A percentile compares a stretch with the other conserved stretches of the same genome.
Conservation (phyloP, 257 asterid genomes). For the Verbena officinalis region DNA sequence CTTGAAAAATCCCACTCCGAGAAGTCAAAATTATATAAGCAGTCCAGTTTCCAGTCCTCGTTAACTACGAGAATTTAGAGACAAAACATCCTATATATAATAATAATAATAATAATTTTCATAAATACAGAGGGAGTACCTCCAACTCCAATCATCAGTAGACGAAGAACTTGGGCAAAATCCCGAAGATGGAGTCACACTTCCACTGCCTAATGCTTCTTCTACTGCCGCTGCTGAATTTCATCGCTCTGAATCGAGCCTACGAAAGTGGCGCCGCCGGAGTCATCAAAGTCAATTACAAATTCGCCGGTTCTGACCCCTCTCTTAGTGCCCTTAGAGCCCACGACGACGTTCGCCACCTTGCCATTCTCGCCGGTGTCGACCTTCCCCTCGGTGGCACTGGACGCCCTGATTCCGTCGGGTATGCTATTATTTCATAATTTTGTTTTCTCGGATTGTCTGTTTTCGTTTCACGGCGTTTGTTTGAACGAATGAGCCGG, state of each 20-base stretch:
- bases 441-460: background rate
- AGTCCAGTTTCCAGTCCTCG: no score
- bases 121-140: slow-evolving; percentile 5
- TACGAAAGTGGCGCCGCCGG: slow-evolving; percentile 38
- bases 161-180: slow-evolving; percentile 20
- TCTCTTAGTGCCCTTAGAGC: slow-evolving; percentile 79
- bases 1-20: background rate
- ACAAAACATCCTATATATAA: background rate
- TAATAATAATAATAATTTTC: background rate
- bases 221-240: slow-evolving; percentile 38
- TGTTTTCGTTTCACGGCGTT: slow-evolving; percentile 12
- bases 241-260: slow-evolving; percentile 34
- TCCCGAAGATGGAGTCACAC: slow-evolving; percentile 42
- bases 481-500: slow-evolving; percentile 10
- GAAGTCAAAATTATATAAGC: background rate
- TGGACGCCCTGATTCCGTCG: slow-evolving; percentile 96
- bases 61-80: background rate
- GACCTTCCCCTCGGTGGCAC: slow-evolving; percentile 98
- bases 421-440: slow-evolving; percentile 41
- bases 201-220: slow-evolving; percentile 33
- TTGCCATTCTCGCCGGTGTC: slow-evolving; percentile 83
- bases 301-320: slow-evolving; percentile 71
- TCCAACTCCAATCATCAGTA: slow-evolving; percentile 28
- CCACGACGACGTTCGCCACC: slow-evolving; percentile 86
- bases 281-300: slow-evolving; percentile 71